Percentiles rank a stretch among this genome's conserved stretches.
Evolutionary conservation across 129 eudicot species (phyloP).

Genomic region (Smallanthus sonchifolius): DNA sequence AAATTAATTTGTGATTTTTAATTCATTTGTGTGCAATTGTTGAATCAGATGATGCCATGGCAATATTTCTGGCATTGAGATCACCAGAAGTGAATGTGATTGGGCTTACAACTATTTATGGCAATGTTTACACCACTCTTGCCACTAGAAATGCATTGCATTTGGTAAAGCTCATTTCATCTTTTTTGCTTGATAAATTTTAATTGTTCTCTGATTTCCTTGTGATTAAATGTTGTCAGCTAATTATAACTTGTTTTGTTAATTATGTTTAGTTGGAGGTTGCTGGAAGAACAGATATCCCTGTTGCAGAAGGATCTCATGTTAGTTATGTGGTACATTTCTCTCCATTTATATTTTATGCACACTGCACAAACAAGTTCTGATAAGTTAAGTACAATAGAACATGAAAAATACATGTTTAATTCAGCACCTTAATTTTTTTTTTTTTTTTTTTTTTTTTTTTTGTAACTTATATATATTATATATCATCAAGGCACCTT

Average conservation of each 20-base stretch:
- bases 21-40: slow-evolving; percentile 11
- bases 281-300: slow-evolving; percentile 93
- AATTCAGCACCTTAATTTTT: not conserved
- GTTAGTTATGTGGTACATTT: slow-evolving; percentile 70
- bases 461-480: too few species aligned
- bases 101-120: slow-evolving; percentile 90
- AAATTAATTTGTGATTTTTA: not conserved
- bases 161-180: slow-evolving; percentile 47
- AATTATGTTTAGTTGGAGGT: slow-evolving; percentile 62
- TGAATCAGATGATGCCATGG: slow-evolving; percentile 93
- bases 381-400: not conserved
- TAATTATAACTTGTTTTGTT: not conserved
- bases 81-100: slow-evolving; percentile 89
- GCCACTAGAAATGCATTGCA: slow-evolving; percentile 96
- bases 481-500: too few species aligned
- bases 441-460: too few species aligned
- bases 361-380: not conserved
- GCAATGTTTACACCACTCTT: slow-evolving; percentile 93
- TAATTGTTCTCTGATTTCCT: not conserved
- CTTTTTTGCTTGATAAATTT: not conserved
- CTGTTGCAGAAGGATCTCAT: slow-evolving; percentile 99
- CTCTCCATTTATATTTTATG: not conserved
- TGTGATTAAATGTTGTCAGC: not conserved
- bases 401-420: not conserved
- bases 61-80: slow-evolving; percentile 84